Evolutionary conservation across 257 asterid species (phyloP).

Genomic region (Primulina huaijiensis): DNA sequence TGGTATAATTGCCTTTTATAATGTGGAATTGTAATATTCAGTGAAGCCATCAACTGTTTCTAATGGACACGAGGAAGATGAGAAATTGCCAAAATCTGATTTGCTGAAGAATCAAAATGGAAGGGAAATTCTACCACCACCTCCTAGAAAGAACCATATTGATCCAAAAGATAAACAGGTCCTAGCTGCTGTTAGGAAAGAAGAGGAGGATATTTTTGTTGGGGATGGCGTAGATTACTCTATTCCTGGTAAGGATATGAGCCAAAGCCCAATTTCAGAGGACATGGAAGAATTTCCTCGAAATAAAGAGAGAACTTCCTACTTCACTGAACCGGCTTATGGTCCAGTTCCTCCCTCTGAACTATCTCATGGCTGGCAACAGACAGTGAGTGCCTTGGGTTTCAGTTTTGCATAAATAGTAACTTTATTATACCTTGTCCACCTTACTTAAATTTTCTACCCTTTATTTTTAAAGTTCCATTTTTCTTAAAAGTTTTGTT

Average conservation of each 20-base stretch:
- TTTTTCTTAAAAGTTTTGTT: constrained; percentile 12
- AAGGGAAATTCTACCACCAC: constrained; percentile 64
- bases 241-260: constrained; percentile 80
- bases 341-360: constrained; percentile 96
- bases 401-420: constrained; percentile 9
- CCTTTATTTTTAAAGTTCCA: constrained; percentile 11
- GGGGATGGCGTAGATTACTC: constrained; percentile 90
- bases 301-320: constrained; percentile 65
- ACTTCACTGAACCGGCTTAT: constrained; percentile 76
- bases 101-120: constrained; percentile 46
- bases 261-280: constrained; percentile 92
- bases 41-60: constrained; percentile 46
- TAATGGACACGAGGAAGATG: constrained; percentile 61
- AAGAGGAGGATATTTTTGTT: constrained; percentile 88
- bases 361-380: constrained; percentile 79
- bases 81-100: constrained; percentile 47
- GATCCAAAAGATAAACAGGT: constrained; percentile 57
- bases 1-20: constrained; percentile 11
- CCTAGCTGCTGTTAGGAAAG: constrained; percentile 50
- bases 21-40: constrained; percentile 32
- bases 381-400: constrained; percentile 46
- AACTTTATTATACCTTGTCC: constrained; percentile 5
- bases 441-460: background rate
- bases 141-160: constrained; percentile 46
- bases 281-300: constrained; percentile 99